These are phyloP conservation scores for Linnemannia schmuckeri DNA, from an alignment of 192 early-diverging fungal genomes.

Conservation along the genomic window DNA sequence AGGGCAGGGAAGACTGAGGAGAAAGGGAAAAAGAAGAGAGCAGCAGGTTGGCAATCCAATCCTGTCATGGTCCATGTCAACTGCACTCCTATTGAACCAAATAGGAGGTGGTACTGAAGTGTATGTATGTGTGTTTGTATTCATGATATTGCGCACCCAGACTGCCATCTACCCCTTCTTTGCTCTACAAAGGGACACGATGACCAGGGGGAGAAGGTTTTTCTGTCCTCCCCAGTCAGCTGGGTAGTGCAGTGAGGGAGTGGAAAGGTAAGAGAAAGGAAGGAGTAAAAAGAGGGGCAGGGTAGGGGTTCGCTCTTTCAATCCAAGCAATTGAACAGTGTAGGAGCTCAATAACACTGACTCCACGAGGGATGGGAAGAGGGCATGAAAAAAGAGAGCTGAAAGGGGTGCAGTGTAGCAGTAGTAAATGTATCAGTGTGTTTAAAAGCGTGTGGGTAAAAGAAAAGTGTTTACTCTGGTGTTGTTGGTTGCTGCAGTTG, in stretches of 20 bases:
- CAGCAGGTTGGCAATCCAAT: neutral
- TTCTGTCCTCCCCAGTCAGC: neutral
- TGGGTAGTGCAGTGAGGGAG: neutral
- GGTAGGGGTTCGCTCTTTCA: neutral
- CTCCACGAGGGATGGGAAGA: conserved; percentile 3
- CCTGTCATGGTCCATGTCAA: no score
- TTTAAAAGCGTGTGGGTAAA: neutral
- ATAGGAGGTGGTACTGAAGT: neutral
- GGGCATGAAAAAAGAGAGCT: conserved; percentile 1
- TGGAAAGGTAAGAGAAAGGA: neutral
- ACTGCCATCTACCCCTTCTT: neutral
- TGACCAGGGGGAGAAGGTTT: neutral
- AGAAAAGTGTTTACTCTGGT: neutral
- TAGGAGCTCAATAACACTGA: neutral
- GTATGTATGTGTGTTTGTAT: neutral
- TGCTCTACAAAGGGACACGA: neutral
- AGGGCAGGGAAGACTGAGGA: neutral
- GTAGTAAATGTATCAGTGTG: neutral
- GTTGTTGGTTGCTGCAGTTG: neutral
- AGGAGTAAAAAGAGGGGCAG: neutral
- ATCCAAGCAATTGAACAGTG: neutral
- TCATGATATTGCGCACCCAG: neutral
- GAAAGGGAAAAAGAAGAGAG: neutral
- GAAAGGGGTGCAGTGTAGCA: neutral
- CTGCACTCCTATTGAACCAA: neutral